phyloP scores from a whole-genome alignment of 495 filamentous ascomycete species.

The Tuber brumale region DNA sequence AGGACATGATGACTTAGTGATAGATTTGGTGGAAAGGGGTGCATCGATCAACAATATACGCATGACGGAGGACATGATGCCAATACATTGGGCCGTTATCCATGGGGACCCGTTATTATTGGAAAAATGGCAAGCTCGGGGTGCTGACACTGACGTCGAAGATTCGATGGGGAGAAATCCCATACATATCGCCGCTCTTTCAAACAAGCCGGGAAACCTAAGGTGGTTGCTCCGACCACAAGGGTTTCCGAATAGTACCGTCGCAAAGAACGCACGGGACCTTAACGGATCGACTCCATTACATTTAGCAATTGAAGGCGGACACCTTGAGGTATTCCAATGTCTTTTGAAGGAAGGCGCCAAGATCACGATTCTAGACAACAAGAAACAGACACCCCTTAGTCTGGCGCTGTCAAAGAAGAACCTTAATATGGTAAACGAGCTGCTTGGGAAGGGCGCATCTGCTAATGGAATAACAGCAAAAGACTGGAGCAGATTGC shows the following conservation, averaged over 20 bases:
- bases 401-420: conserved; percentile 5
- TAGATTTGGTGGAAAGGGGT: background rate
- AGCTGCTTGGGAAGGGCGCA: conserved; percentile 20
- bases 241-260: background rate
- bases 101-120: background rate
- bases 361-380: conserved; percentile 9
- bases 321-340: background rate
- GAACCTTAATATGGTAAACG: conserved; percentile 22
- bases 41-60: background rate
- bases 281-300: conserved; percentile 21
- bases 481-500: conserved; percentile 8
- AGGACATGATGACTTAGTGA: conserved; percentile 3
- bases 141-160: conserved; percentile 21
- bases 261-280: conserved; percentile 11
- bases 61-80: conserved; percentile 1
- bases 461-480: background rate
- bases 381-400: conserved; percentile 21
- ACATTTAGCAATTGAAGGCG: conserved; percentile 16
- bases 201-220: background rate
- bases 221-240: conserved; percentile 7
- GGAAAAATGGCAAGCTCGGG: conserved; percentile 6
- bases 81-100: conserved; percentile 3
- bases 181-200: conserved; percentile 9
- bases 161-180: conserved; percentile 12
- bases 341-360: conserved; percentile 15